Evolutionary conservation across 1,284 basidiomycete genomes (phyloP), one percentile per base, ranked within the genome.

Genomic region (Ustilago shanxiensis): DNA sequence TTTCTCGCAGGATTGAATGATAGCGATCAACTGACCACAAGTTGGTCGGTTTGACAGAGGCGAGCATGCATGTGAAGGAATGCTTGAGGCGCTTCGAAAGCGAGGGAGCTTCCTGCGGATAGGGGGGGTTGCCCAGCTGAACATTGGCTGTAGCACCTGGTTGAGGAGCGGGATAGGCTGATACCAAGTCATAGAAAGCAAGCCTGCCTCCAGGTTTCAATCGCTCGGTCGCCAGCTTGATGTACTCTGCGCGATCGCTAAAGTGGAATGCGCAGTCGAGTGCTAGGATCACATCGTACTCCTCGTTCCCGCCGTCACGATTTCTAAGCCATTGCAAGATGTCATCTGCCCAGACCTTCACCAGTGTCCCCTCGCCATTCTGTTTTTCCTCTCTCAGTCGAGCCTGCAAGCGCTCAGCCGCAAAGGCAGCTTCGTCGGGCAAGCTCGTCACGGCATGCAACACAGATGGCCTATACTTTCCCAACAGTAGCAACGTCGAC

Each of bases 241-340:
- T 72, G 44, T 82, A 85, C 14, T 70, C 61, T 9, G 71, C 44
- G 7, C 83, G 66, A 31, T 68, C 54, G 33, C 58, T 55, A 57
- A 85, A 85, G 65, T 86, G 84, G 67, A 82, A 86, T 11, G 82
- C 82, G 66, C 83, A 86, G 66, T 86, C 84, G 3, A 85, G 76
- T 1, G 83, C 84, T 3, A 84, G 66, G 41, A 86, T 81, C 29
- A 62, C 62, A 44, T 85, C 82, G 66, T 84, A 86, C 63, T 37
- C 65, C 22, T 71, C 55, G 14, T 45, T 55, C 16, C 33, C 55
- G 0, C 58, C 60, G 18, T 64, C 55, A 14, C 28, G 52, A 11
- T 24, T 52, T 13, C n/a, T 47, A n/a, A 79, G 62, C 74, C 77
- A 80, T 37, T 63, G 44, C 11, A 75, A 61, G 26, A 79, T 71